These are phyloP conservation scores for Lasiosphaeria miniovina DNA, from an alignment of 495 filamentous ascomycete species.

Conservation along the genomic window DNA sequence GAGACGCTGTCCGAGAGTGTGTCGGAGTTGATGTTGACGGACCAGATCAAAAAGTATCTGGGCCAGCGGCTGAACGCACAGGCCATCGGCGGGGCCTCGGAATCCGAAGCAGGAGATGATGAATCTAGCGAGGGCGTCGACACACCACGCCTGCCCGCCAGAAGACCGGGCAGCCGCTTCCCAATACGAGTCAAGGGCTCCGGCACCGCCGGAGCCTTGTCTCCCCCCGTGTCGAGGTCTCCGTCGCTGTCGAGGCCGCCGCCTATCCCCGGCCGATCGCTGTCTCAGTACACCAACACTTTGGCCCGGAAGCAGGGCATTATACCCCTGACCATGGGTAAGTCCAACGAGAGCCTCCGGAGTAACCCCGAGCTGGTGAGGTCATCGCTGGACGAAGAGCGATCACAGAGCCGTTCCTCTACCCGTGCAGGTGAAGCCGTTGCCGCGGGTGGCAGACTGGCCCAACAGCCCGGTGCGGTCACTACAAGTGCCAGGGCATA, in stretches of 20 bases:
- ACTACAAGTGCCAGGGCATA: slow-evolving; percentile 34
- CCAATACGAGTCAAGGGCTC: slow-evolving; percentile 68
- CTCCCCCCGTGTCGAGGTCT: slow-evolving; percentile 18
- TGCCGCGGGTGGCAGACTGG: not conserved
- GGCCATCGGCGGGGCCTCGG: slow-evolving; percentile 52
- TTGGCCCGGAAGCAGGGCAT: slow-evolving; percentile 60
- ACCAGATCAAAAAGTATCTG: slow-evolving; percentile 70
- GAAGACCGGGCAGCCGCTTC: slow-evolving; percentile 70
- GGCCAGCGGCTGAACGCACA: slow-evolving; percentile 47
- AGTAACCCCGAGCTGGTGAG: slow-evolving; percentile 77
- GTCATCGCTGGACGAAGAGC: slow-evolving; percentile 53
- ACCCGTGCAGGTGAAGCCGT: not conserved
- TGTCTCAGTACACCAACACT: slow-evolving; percentile 61
- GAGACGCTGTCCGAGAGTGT: slow-evolving; percentile 40
- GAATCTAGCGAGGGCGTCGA: slow-evolving; percentile 62
- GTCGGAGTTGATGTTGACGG: slow-evolving; percentile 62
- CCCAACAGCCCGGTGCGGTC: not conserved
- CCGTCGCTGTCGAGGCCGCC: slow-evolving; percentile 58
- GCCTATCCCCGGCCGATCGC: slow-evolving; percentile 67
- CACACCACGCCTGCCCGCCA: slow-evolving; percentile 65
- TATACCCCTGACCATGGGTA: slow-evolving; percentile 61
- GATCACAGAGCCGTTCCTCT: slow-evolving; percentile 14
- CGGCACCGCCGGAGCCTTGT: slow-evolving; percentile 22
- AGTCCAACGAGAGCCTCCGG: slow-evolving; percentile 65
- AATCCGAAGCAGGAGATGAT: slow-evolving; percentile 45